phyloP scores from a whole-genome alignment of 1,139 yeast species.

The Suhomyces kunorum region DNA sequence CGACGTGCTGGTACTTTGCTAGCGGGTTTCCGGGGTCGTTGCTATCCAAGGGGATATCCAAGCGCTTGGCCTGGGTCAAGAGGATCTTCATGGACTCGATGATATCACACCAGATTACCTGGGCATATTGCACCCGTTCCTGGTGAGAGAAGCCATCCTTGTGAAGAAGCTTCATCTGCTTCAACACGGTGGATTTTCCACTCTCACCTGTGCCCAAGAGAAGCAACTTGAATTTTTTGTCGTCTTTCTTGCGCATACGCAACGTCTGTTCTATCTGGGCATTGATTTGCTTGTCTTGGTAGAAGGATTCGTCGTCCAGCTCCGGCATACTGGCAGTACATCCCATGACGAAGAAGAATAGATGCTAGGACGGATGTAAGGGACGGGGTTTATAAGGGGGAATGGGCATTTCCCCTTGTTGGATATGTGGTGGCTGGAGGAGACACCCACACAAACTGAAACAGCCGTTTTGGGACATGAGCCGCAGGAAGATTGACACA shows the following conservation, averaged over 20 bases:
- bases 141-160: conserved; percentile 81
- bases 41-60: conserved; percentile 61
- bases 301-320: conserved; percentile 52
- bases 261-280: conserved; percentile 71
- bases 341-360: conserved; percentile 48
- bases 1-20: conserved; percentile 45
- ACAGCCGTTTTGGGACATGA: conserved; percentile 2
- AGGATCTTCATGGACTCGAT: conserved; percentile 85
- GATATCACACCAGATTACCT: conserved; percentile 94
- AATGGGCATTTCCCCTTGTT: too few species aligned
- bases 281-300: conserved; percentile 53
- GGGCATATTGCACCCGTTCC: conserved; percentile 79
- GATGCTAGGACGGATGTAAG: not conserved
- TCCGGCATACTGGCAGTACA: conserved; percentile 60
- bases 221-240: conserved; percentile 60
- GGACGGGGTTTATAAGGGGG: too few species aligned
- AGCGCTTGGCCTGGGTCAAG: conserved; percentile 67
- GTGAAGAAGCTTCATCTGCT: conserved; percentile 84
- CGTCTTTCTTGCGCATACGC: conserved; percentile 52
- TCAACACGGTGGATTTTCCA: conserved; percentile 94
- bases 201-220: conserved; percentile 93
- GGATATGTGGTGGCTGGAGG: conserved; percentile 1
- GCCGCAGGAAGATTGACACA: conserved; percentile 1
- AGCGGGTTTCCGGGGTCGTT: conserved; percentile 53
- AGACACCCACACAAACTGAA: not conserved